Base-by-base conservation (phyloP, 164 flowering plant species). In the Piper betle region DNA sequence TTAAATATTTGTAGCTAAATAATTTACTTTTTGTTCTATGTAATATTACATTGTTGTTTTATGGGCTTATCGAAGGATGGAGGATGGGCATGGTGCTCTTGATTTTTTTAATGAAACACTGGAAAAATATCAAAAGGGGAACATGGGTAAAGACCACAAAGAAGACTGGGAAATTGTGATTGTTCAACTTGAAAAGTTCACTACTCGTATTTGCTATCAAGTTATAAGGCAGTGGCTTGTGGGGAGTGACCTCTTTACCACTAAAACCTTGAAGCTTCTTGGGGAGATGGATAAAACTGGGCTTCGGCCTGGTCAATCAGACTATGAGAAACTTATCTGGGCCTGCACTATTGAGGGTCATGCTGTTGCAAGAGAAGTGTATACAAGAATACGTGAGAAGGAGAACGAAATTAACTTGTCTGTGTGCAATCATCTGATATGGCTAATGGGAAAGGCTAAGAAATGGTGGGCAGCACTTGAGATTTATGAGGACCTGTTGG, bases 391-490 rank as follows among this genome's bases (percentile, higher is more conserved):
- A 63, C 78, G 96, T 69, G 90, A 84, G 67, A 72, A 65, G 54
- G 74, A 74, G 38, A 55, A 69, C 7, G 86, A 83, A 5, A 87
- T 91, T 48, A 91, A 97, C 74, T 68, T 94, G 68, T 91, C 96
- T 2, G 87, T 85, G 17, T 91, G 97, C 70, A 94, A 94, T 72
- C 99, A 88, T 73, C 69, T 78, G 59, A 94, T 94, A 59, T 94
- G 97, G 97, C 65, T 91, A 66, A 77, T 94, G 91, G 97, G 99
- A 37, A 91, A 81, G 73, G 96, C 97, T 33, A 88, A 82, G 72
- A 94, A 85, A 62, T 91, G 99, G 99, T 91, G 97, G 97, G 95
- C 96, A 8, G 97, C 99, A 20, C 66, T 94, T 71, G 97, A 88
- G 79, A 68, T 93, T 59, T 93, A 88, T 37, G 99, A 93, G 73